Conservation (phyloP, 495 filamentous ascomycete genomes). For the Sabuloglossum arenarium region DNA sequence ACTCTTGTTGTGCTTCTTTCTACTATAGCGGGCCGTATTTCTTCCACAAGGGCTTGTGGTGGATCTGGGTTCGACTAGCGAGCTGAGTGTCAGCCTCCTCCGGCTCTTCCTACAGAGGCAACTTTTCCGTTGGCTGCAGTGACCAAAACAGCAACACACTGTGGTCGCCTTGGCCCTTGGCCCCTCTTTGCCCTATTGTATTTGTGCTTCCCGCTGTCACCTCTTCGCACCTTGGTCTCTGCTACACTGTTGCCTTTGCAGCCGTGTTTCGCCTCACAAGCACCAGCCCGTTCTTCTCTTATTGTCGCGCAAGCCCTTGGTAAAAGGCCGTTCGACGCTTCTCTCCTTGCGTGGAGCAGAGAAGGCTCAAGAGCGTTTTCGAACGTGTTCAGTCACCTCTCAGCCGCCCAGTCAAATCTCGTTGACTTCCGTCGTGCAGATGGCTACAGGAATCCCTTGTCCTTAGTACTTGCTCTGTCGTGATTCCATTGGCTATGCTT, state of each 20-base stretch:
- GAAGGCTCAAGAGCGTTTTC: background rate
- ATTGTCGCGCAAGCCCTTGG: background rate
- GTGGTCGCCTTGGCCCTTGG: background rate
- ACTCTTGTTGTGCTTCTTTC: background rate
- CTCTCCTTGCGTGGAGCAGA: background rate
- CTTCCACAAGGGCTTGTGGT: background rate
- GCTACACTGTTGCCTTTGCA: background rate
- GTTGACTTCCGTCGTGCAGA: conserved; percentile 1
- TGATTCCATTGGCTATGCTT: background rate
- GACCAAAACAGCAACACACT: background rate
- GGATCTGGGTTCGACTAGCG: background rate
- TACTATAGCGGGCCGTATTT: no score
- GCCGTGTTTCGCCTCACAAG: background rate
- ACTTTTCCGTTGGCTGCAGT: background rate
- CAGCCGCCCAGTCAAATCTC: conserved; percentile 3
- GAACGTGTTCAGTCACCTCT: background rate
- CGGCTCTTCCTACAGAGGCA: no score
- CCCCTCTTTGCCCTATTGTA: background rate
- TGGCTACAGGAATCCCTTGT: background rate
- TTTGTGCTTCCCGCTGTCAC: background rate
- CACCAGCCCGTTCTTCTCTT: background rate
- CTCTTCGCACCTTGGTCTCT: background rate
- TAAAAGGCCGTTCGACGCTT: background rate
- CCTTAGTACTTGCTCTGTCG: background rate
- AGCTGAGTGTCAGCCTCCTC: background rate